Conservation (phyloP, 2,329 filamentous ascomycete genomes). For the Sarocladium kiliense region DNA sequence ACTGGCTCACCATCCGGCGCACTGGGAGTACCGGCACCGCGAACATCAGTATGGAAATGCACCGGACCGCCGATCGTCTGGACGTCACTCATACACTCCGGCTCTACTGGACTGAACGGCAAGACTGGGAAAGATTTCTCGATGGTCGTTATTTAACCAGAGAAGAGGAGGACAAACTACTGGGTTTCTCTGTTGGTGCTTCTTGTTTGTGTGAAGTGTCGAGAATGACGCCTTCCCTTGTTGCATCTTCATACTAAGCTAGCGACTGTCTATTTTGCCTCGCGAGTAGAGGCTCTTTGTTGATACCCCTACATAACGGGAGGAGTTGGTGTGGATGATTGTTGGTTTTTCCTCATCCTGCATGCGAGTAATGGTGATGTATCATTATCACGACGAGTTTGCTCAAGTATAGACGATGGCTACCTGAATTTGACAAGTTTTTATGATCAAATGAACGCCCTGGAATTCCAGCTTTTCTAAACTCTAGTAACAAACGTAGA, state of each 20-base stretch:
- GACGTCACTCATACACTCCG: background rate
- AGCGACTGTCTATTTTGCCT: background rate
- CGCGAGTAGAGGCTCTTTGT: background rate
- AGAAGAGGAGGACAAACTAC: no score
- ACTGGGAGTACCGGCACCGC: background rate
- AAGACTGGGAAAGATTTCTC: no score
- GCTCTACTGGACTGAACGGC: background rate
- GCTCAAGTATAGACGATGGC: no score
- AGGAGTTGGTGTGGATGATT: background rate
- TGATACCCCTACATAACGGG: conserved; percentile 6
- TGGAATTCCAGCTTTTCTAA: background rate
- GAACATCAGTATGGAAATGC: background rate
- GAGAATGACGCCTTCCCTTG: background rate
- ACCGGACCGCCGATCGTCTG: background rate
- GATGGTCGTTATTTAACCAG: no score
- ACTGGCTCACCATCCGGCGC: background rate
- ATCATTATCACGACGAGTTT: no score
- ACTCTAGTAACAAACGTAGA: background rate
- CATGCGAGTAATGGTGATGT: no score
- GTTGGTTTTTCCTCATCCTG: background rate
- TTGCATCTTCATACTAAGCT: background rate
- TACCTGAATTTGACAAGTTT: background rate
- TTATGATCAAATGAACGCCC: background rate
- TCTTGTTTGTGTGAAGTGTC: no score
- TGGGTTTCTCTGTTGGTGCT: no score